Conservation (phyloP, 305 asterid species). For the Lippia alba region DNA sequence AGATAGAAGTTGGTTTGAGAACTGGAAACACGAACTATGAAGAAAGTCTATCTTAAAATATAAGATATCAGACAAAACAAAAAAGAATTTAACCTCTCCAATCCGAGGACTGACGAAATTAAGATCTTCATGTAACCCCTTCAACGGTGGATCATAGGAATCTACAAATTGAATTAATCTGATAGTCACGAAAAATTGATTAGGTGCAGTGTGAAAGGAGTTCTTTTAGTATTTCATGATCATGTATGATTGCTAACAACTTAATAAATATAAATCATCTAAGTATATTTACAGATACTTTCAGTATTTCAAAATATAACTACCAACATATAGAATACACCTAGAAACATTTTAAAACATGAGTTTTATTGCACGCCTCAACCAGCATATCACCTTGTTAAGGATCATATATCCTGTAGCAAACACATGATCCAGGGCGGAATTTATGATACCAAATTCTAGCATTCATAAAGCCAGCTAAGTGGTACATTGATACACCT, state of each 20-base stretch:
- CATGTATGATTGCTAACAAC: conserved; percentile 21
- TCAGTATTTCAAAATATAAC: conserved; percentile 10
- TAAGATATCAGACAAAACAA: conserved; percentile 27
- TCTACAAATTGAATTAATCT: conserved; percentile 93
- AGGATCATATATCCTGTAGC: conserved; percentile 27
- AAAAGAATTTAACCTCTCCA: conserved; percentile 77
- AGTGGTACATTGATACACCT: conserved; percentile 3
- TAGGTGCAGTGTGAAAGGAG: conserved; percentile 35
- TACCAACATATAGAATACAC: conserved; percentile 13
- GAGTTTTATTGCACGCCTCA: conserved; percentile 22
- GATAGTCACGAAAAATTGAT: conserved; percentile 43
- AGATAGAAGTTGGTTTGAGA: conserved; percentile 7
- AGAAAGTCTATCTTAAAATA: conserved; percentile 27
- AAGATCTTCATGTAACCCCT: conserved; percentile 99
- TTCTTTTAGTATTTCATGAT: conserved; percentile 15
- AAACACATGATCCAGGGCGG: conserved; percentile 12
- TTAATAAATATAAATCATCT: neutral
- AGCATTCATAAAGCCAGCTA: conserved; percentile 1
- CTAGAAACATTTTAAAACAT: conserved; percentile 1
- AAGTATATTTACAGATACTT: conserved; percentile 8
- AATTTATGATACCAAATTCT: conserved; percentile 1
- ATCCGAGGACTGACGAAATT: conserved; percentile 99
- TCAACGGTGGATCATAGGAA: conserved; percentile 96
- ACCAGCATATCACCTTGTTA: conserved; percentile 5
- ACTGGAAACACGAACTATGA: conserved; percentile 12